Base-by-base conservation (phyloP, 2,329 filamentous ascomycete species). In the Xylariaceae sp. region DNA sequence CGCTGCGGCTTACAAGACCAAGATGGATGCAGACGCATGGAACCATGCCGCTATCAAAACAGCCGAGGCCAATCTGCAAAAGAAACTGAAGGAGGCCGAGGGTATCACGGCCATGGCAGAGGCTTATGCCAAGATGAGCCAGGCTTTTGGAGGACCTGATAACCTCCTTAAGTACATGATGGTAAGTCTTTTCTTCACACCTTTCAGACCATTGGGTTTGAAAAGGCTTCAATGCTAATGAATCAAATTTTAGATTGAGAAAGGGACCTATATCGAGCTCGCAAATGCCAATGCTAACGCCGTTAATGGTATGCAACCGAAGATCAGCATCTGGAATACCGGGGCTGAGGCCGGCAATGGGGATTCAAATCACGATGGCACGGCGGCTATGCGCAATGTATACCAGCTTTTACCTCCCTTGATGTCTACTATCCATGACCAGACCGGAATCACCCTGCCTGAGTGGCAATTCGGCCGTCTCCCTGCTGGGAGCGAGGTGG, bases 261-360 rank as follows among this genome's bases (percentile, higher is more conserved):
- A 85, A 65, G 84, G 84, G 56, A 87, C 85, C 0, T 92, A 88
- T 65, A 79, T 87, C 61, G 77, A 83, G 56, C 77, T 94, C 40
- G 88, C 88, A 47, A 76, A 85, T 57, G 87, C 86, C 40, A 94
- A 94, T 57, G 88, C 85, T 37, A 64, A 75, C 23, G 88, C 87
- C 23, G 80, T 94, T 61, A 75, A 80, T 41, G 88, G 88, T 21
- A 69, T 94, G 55, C 79, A 90, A 64, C 89, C 89, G 54, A 94
- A 94, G 83, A 93, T 94, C 70, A 90, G 83, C 51, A 82, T 92
- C 21, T 95, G 88, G 89, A 93, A 88, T 63, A 94, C 88, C 7
- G 86, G 86, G 35, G 64, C 68, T 39, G 69, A 76, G 40, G 73
- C 64, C 3, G 69, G 67, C 10, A 61, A 62, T 14, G 67, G 62